Base-by-base conservation (phyloP, 805 yeast species). In the Nematodospora valgi region DNA sequence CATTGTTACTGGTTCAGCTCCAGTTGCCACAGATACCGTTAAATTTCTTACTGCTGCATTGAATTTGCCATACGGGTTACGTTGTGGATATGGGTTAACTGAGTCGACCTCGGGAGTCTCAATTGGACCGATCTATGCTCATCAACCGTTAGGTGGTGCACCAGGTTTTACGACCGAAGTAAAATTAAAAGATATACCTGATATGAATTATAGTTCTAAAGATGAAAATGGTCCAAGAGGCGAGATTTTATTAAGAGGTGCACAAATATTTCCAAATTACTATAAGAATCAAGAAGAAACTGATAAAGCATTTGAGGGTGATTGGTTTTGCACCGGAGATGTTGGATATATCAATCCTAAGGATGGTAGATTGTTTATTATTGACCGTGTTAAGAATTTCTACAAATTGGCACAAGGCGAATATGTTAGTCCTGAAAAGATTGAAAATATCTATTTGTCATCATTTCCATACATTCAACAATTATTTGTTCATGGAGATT, bases 11-110 rank as follows among this genome's bases (percentile, higher is more conserved):
- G 72, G 89, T 14, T 78, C 85, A 21, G 88, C 89, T 2, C 91
- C 91, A 15, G 66, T 83, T 41, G 65, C 83, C 14, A 68, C 72
- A 14, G 78, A 72, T 23, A 78, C 86, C 1, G 64, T 80, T 23
- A 58, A 62, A 39, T 82, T 79, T 52, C 57, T 83, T 47, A 72
- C 77, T 47, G 78, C 78, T 12, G 69, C 78, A 1, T 66, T 83
- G 35, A 75, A 74, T 40, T 55, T 74, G 39, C 32, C 32, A 21
- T 12, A 21, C 22, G 76, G 73, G 62, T 72, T 74, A 39, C 43
- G 57, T 8, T 87, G 81, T 57, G 89, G 89, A 9, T 83, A 81
- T 54, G 89, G 89, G 2, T 65, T 79, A 26, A 78, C 85, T 3
- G 87, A 80, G 52, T 64, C 47, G 14, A 23, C 23, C 9, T 82